phyloP scores from a whole-genome alignment of 495 filamentous ascomycete species.

The Acidomyces sp. region DNA sequence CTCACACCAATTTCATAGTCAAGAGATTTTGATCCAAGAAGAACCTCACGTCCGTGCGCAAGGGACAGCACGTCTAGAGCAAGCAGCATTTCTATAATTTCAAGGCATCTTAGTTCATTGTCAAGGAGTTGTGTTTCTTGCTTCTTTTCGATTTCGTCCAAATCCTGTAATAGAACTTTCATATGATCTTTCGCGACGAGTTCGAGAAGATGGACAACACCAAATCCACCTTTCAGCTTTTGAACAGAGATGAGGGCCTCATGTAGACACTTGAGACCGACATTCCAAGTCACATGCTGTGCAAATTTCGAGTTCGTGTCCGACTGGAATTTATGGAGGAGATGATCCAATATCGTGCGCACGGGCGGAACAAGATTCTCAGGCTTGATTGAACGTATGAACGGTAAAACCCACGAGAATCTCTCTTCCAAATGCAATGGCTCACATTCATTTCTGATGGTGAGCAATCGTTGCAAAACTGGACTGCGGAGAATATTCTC shows the following conservation, averaged over 20 bases:
- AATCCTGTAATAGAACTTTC: slow-evolving; percentile 6
- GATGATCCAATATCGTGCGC: slow-evolving; percentile 52
- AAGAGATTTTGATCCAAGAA: slow-evolving; percentile 45
- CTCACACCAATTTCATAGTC: slow-evolving; percentile 53
- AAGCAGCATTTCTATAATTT: slow-evolving; percentile 57
- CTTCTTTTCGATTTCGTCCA: slow-evolving; percentile 18
- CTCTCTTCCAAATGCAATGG: slow-evolving; percentile 45
- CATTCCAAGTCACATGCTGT: slow-evolving; percentile 29
- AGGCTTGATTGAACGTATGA: slow-evolving; percentile 61
- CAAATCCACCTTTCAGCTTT: slow-evolving; percentile 1
- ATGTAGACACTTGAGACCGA: slow-evolving; percentile 37
- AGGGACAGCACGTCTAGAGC: slow-evolving; percentile 64
- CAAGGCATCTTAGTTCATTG: slow-evolving; percentile 29
- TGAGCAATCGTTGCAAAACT: slow-evolving; percentile 46
- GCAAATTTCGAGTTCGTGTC: slow-evolving; percentile 23
- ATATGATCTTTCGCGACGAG: slow-evolving; percentile 12
- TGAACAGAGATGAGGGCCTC: slow-evolving; percentile 4
- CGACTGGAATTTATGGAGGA: slow-evolving; percentile 53
- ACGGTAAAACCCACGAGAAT: slow-evolving; percentile 59
- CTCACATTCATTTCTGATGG: slow-evolving; percentile 40
- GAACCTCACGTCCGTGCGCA: slow-evolving; percentile 53
- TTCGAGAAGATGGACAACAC: slow-evolving; percentile 12
- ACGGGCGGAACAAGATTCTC: slow-evolving; percentile 59
- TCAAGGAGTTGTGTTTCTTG: slow-evolving; percentile 20
- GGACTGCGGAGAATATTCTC: slow-evolving; percentile 65